Percentiles rank a stretch among this genome's conserved stretches.
Evolutionary conservation across 78 protist genomes (phyloP).

Genomic region (Dictyostelium intermedium): DNA sequence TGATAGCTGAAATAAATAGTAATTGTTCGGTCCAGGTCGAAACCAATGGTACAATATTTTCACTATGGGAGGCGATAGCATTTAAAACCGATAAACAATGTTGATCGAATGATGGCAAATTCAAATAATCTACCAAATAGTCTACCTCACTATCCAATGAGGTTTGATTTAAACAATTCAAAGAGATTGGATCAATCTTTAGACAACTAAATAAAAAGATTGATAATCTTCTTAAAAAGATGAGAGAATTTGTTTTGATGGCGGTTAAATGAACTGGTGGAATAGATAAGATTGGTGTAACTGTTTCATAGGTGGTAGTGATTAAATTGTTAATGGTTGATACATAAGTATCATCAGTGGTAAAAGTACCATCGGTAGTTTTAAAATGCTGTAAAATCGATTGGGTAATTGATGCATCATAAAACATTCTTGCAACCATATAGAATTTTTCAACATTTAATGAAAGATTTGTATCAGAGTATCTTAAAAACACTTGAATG

Average conservation of each 20-base stretch:
- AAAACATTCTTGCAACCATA: conserved; percentile 29
- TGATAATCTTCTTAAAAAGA: conserved; percentile 26
- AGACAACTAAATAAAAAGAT: conserved; percentile 23
- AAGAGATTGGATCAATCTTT: conserved; percentile 19
- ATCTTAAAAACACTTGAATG: conserved; percentile 29
- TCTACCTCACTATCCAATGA: background rate
- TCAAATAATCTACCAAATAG: conserved; percentile 25
- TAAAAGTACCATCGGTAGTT: background rate
- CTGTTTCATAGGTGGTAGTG: conserved; percentile 6
- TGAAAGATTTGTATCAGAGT: background rate
- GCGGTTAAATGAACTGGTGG: background rate
- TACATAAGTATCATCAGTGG: background rate
- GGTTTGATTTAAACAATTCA: too few relatives aligned
- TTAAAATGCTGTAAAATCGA: conserved; percentile 39
- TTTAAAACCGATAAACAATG: conserved; percentile 14
- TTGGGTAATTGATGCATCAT: conserved; percentile 55
- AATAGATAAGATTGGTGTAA: background rate
- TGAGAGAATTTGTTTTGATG: background rate
- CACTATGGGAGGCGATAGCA: conserved; percentile 28
- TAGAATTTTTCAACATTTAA: conserved; percentile 25
- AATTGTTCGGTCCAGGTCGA: conserved; percentile 49
- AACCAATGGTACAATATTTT: conserved; percentile 30
- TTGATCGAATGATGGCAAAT: conserved; percentile 11
- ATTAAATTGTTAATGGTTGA: conserved; percentile 12
- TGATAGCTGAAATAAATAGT: conserved; percentile 29